These are phyloP conservation scores for Serendipita sp. DNA, from an alignment of 768 basidiomycete species.

Conservation along the genomic window DNA sequence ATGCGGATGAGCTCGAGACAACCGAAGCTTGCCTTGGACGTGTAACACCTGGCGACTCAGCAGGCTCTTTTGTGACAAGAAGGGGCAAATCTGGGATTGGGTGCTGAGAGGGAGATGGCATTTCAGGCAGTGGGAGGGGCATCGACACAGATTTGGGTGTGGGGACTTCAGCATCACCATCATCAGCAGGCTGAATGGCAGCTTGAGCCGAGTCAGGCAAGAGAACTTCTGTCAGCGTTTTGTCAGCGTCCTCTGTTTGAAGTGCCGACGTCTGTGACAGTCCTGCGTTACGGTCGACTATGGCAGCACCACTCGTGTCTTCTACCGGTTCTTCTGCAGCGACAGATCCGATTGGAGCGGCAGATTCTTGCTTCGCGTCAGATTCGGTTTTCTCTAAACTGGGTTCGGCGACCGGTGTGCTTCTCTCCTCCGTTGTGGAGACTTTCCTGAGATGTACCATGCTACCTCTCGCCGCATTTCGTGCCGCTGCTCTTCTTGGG, in stretches of 20 bases:
- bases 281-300: not conserved
- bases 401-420: not conserved
- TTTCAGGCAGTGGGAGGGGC: not conserved
- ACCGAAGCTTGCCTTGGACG: not conserved
- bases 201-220: not conserved
- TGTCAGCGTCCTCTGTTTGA: not conserved
- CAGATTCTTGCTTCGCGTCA: constrained; percentile 1
- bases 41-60: not conserved
- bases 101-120: not conserved
- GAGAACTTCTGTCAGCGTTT: not conserved
- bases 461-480: constrained; percentile 9
- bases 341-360: not conserved
- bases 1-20: not conserved
- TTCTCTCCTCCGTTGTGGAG: not conserved
- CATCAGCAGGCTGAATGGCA: not conserved
- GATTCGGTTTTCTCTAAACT: not conserved
- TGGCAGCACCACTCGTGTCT: not conserved
- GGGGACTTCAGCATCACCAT: not conserved
- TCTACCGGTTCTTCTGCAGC: not conserved
- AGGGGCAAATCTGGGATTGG: not conserved
- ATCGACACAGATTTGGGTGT: constrained; percentile 5
- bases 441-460: not conserved
- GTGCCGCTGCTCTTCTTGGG: constrained; percentile 14
- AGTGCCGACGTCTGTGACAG: not conserved
- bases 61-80: not conserved